phyloP scores from a whole-genome alignment of 2,329 filamentous ascomycete genomes.

The Immersiporthe knoxdaviesiana region DNA sequence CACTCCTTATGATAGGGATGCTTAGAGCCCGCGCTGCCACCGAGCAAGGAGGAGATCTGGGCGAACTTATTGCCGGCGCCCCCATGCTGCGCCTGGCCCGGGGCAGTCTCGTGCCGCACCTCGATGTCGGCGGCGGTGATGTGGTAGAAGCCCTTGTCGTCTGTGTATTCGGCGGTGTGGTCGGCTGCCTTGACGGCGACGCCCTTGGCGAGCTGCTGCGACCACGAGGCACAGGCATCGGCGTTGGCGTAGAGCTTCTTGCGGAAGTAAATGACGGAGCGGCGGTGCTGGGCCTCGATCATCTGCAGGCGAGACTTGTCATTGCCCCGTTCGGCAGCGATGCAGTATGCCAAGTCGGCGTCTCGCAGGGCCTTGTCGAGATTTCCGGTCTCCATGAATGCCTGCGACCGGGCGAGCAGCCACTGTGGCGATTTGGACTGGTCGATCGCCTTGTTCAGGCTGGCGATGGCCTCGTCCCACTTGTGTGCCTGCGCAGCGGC shows the following conservation, averaged over 20 bases:
- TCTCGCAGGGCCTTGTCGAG: slow-evolving; percentile 69
- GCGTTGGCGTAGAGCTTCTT: slow-evolving; percentile 76
- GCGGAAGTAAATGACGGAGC: slow-evolving; percentile 73
- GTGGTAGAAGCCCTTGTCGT: slow-evolving; percentile 51
- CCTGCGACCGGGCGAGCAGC: slow-evolving; percentile 80
- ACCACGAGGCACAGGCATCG: slow-evolving; percentile 68
- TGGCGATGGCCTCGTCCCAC: slow-evolving; percentile 68
- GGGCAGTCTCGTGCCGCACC: slow-evolving; percentile 33
- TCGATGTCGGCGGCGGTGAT: slow-evolving; percentile 40
- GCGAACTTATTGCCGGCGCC: slow-evolving; percentile 10
- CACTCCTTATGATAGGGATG: slow-evolving; percentile 37
- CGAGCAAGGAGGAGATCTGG: slow-evolving; percentile 28
- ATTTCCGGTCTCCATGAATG: slow-evolving; percentile 68
- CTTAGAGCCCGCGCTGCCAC: slow-evolving; percentile 30
- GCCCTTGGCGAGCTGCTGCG: slow-evolving; percentile 47
- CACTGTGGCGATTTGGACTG: slow-evolving; percentile 72
- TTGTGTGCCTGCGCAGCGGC: slow-evolving; percentile 64
- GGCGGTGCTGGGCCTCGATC: slow-evolving; percentile 78
- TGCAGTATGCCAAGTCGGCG: slow-evolving; percentile 66
- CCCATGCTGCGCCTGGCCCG: slow-evolving; percentile 23
- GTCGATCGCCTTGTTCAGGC: slow-evolving; percentile 69
- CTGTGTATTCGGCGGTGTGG: slow-evolving; percentile 37
- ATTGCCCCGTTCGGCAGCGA: slow-evolving; percentile 69
- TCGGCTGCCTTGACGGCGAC: slow-evolving; percentile 43
- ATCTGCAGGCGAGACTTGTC: slow-evolving; percentile 65